Conservation (phyloP, 2,329 filamentous ascomycete genomes). For the Pestalotiopsis sp. region DNA sequence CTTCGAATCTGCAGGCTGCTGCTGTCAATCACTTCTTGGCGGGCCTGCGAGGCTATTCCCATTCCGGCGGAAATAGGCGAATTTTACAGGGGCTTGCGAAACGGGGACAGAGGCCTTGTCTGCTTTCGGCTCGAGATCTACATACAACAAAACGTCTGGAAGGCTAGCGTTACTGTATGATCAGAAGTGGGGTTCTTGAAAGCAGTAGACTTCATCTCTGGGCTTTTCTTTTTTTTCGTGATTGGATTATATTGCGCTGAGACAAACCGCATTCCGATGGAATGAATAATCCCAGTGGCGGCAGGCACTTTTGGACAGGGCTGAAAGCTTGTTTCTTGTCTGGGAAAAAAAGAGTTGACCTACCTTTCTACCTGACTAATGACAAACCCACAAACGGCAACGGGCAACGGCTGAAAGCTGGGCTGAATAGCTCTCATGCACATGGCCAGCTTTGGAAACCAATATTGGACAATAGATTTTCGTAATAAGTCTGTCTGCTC, state of each 20-base stretch:
- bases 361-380: background rate
- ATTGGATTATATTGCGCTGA: background rate
- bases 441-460: background rate
- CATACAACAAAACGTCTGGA: background rate
- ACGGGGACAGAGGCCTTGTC: background rate
- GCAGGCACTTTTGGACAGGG: background rate
- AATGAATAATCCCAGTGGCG: background rate
- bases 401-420: too few species aligned
- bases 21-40: background rate
- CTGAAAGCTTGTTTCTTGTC: background rate
- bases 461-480: background rate
- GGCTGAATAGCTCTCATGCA: background rate
- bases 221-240: background rate
- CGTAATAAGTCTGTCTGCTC: background rate
- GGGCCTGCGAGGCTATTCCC: background rate
- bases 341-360: background rate
- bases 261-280: background rate
- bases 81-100: background rate
- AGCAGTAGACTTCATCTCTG: too few species aligned
- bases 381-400: too few species aligned
- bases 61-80: conserved; percentile 4
- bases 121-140: background rate
- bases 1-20: background rate
- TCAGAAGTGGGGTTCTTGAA: too few species aligned
- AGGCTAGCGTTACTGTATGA: too few species aligned